These are phyloP conservation scores for Cetradonia linearis DNA, from an alignment of 495 filamentous ascomycete genomes.

Conservation along the genomic window DNA sequence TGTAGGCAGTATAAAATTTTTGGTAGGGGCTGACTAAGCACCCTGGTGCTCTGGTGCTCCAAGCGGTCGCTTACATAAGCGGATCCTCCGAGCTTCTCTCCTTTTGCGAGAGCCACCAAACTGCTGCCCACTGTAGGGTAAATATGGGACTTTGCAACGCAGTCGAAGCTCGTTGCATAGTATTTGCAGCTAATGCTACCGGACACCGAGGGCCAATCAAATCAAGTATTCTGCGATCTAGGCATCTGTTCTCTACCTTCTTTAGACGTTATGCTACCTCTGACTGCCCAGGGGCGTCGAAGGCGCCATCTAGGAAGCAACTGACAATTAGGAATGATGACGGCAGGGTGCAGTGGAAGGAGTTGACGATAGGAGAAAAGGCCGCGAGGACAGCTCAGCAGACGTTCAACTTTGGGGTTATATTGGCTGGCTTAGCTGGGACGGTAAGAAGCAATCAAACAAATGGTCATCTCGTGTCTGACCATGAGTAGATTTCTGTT, in stretches of 20 bases:
- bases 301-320: slow-evolving; percentile 41
- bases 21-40: too few relatives aligned
- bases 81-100: background rate
- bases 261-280: slow-evolving; percentile 44
- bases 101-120: background rate
- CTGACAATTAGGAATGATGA: slow-evolving; percentile 77
- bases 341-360: slow-evolving; percentile 66
- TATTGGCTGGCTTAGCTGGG: slow-evolving; percentile 61
- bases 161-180: background rate
- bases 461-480: background rate
- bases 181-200: background rate
- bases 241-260: background rate
- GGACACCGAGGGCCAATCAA: background rate
- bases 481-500: slow-evolving; percentile 51
- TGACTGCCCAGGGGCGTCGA: slow-evolving; percentile 26
- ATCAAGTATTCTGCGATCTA: background rate
- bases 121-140: background rate
- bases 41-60: too few relatives aligned
- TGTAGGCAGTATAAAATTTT: too few relatives aligned
- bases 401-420: slow-evolving; percentile 71
- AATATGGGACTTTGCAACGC: background rate
- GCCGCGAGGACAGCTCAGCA: slow-evolving; percentile 80
- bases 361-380: slow-evolving; percentile 68
- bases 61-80: slow-evolving; percentile 5
- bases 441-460: slow-evolving; percentile 46